A percentile compares a stretch with the other conserved stretches of the same genome.
phyloP scores from a whole-genome alignment of 2,329 filamentous ascomycete genomes.

The Daldinia eschscholtzii region DNA sequence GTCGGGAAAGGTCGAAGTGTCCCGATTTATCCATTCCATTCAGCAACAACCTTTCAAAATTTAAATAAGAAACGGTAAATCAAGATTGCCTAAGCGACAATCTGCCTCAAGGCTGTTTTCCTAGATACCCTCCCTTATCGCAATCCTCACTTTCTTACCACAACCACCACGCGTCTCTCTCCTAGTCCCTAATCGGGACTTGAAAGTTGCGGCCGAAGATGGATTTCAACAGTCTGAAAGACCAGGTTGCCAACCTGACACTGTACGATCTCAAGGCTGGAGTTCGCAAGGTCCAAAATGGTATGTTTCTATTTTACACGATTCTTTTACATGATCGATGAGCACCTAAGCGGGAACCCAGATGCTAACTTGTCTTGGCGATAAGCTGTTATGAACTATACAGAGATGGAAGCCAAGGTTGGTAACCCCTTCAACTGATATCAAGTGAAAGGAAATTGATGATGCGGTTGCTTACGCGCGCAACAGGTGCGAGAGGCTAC shows the following conservation, averaged over 20 bases:
- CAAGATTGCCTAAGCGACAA: neutral
- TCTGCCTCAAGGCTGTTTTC: neutral
- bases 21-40: conserved; percentile 15
- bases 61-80: conserved; percentile 5
- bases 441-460: conserved; percentile 1
- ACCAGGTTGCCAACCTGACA: conserved; percentile 89
- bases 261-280: conserved; percentile 96
- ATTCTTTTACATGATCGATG: neutral
- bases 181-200: conserved; percentile 29
- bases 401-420: conserved; percentile 86
- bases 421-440: conserved; percentile 18
- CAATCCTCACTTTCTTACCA: neutral
- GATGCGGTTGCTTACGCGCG: conserved; percentile 23
- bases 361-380: conserved; percentile 20
- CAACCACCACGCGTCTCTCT: conserved; percentile 14
- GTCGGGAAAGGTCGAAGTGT: conserved; percentile 21
- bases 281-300: conserved; percentile 96
- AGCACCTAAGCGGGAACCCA: neutral
- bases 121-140: neutral
- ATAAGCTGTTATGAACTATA: conserved; percentile 97
- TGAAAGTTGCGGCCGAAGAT: conserved; percentile 62
- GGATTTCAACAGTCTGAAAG: conserved; percentile 88
- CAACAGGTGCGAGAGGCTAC: conserved; percentile 92
- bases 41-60: conserved; percentile 11
- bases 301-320: conserved; percentile 59